Conservation (phyloP, 1,284 basidiomycete genomes). For the Pascua guehoae region DNA sequence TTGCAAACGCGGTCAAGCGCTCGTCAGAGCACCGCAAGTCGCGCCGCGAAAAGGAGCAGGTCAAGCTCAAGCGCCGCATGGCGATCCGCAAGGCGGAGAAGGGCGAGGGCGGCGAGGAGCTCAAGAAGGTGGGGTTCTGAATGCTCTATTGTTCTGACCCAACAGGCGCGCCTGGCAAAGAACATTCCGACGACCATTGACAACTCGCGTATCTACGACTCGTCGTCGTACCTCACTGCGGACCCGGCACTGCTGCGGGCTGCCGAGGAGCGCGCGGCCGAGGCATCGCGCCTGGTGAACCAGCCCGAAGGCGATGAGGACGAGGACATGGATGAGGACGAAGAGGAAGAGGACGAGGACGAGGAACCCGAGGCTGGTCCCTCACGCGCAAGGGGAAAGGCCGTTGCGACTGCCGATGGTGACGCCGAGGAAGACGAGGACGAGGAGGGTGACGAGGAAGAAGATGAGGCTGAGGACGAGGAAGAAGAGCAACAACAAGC, state of each 20-base stretch:
- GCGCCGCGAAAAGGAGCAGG: constrained; percentile 74
- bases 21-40: constrained; percentile 69
- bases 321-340: constrained; percentile 36
- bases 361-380: constrained; percentile 43
- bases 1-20: constrained; percentile 81
- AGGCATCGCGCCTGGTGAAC: constrained; percentile 35
- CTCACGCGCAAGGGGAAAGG: constrained; percentile 32
- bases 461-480: constrained; percentile 32
- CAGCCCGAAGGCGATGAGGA: constrained; percentile 19
- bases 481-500: constrained; percentile 20
- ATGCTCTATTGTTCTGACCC: background rate
- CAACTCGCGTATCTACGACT: constrained; percentile 86
- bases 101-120: constrained; percentile 28
- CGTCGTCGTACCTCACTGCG: constrained; percentile 67
- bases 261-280: constrained; percentile 35
- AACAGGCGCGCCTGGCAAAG: constrained; percentile 72
- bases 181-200: constrained; percentile 91
- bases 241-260: constrained; percentile 55
- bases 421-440: constrained; percentile 55
- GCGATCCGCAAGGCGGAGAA: constrained; percentile 53
- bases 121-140: constrained; percentile 32
- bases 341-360: constrained; percentile 53
- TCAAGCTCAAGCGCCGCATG: constrained; percentile 74
- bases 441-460: constrained; percentile 64
- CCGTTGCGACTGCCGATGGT: constrained; percentile 11